These are phyloP conservation scores for Fusarium humuli DNA, from an alignment of 2,329 filamentous ascomycete genomes.

Conservation along the genomic window DNA sequence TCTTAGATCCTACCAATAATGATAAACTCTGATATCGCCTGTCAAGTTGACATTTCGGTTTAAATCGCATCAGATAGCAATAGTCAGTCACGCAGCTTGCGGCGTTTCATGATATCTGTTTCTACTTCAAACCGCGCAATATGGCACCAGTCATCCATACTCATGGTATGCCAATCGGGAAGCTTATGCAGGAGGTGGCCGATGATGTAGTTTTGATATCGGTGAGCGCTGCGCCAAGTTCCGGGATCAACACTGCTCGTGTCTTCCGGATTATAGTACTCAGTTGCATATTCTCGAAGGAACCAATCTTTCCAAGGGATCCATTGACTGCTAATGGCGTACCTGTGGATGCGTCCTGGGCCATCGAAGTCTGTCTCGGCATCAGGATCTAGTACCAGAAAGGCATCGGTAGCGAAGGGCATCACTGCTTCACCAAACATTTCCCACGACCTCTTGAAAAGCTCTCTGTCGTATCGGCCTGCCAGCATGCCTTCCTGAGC, in stretches of 20 bases:
- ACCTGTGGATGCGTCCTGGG: conserved; percentile 10
- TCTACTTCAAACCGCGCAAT: background rate
- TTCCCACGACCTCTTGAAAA: conserved; percentile 1
- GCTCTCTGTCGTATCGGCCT: background rate
- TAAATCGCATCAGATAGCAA: background rate
- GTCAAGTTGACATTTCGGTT: background rate
- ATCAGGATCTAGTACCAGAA: background rate
- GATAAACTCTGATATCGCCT: background rate
- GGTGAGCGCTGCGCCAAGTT: too few species aligned
- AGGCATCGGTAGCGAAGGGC: background rate
- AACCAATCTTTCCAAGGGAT: conserved; percentile 10
- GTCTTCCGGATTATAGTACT: background rate
- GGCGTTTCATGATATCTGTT: background rate
- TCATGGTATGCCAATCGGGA: background rate
- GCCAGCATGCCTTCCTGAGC: background rate
- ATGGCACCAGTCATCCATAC: conserved; percentile 6
- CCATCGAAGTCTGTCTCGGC: background rate
- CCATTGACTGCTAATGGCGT: background rate
- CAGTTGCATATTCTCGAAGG: background rate
- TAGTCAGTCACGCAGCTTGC: background rate
- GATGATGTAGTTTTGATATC: background rate
- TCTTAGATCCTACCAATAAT: background rate
- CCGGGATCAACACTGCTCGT: background rate
- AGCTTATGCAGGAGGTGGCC: background rate
- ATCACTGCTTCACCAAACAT: conserved; percentile 11